Evolutionary conservation across 257 asterid genomes (phyloP), one percentile per base, ranked within the genome.

Genomic region (Solanum virginianum): DNA sequence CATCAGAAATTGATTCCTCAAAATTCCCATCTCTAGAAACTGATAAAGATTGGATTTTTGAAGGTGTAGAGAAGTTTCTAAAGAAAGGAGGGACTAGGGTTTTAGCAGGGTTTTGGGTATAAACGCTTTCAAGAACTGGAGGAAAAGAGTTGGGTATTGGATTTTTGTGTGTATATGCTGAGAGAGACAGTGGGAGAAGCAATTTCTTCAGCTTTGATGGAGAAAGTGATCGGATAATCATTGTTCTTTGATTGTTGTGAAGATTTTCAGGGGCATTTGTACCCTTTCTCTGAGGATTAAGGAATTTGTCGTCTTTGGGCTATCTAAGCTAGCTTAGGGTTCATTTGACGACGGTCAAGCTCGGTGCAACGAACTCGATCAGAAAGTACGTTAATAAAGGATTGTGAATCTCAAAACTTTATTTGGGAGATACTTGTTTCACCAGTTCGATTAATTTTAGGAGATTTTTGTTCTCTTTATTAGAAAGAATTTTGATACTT

Each of bases 21-120:
- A 89, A 96, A 85, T 96, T 95, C 10, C 99, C 98, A 89, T 95
- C 97, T 79, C 98, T 90, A 55, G 88, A 87, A 45, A 93, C 54
- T 18, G 90, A 87, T 24, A 89, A 84, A 29, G 66, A 56, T 11
- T 89, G 68, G 8, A 81, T 87, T 65, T 90, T 82, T 54, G 92
- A 59, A 41, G 82, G 84, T 6, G 95, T 87, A 86, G 92, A 93
- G 70, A 87, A 91, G 72, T 87, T 88, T 16, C 87, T 89, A 8
- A 84, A 87, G 81, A 91, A 87, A 80, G 80, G 43, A 26, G 74
- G 83, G 77, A 49, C 62, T 66, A 79, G 88, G 92, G 91, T 84
- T 91, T 91, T 93, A 85, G 92, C 18, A 88, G 95, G 94, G 93
- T 88, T 91, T 89, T 75, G 92, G 87, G 86, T 53, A 85, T 75